A percentile compares a stretch with the other conserved stretches of the same genome.
phyloP scores from a whole-genome alignment of 371 early-diverging fungal genomes.

The Lichtheimia corymbifera region DNA sequence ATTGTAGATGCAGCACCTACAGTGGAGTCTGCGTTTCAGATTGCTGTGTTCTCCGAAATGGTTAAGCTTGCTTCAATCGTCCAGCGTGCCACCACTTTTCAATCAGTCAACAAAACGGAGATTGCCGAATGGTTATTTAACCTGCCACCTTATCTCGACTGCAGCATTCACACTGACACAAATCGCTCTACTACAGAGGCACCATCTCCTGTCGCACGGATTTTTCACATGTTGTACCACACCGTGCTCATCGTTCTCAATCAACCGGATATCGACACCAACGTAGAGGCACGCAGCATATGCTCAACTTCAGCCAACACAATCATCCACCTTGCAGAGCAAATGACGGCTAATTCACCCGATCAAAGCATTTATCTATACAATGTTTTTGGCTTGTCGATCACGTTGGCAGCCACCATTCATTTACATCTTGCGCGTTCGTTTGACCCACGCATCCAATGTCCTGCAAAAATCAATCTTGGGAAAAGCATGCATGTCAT shows the following conservation, averaged over 20 bases:
- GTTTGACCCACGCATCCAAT: neutral
- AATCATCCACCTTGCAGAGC: neutral
- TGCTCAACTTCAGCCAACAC: conserved; percentile 2
- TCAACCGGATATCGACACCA: neutral
- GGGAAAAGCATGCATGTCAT: neutral
- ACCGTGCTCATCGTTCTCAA: conserved; percentile 38
- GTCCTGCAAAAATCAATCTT: neutral
- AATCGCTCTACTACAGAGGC: conserved; percentile 5
- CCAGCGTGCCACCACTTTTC: conserved; percentile 1
- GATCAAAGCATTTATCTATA: conserved; percentile 21
- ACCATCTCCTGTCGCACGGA: conserved; percentile 33
- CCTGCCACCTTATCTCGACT: conserved; percentile 41
- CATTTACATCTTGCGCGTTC: conserved; percentile 4
- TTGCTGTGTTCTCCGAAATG: conserved; percentile 38
- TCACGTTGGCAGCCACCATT: conserved; percentile 11
- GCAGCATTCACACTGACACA: conserved; percentile 17
- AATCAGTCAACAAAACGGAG: conserved; percentile 2
- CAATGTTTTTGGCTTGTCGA: conserved; percentile 26
- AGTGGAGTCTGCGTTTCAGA: conserved; percentile 26
- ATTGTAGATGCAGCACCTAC: neutral
- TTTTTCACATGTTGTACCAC: conserved; percentile 47
- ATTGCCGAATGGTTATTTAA: conserved; percentile 43
- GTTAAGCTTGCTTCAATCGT: conserved; percentile 37
- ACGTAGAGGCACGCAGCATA: neutral
- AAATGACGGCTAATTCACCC: neutral